Conservation (phyloP, 1,284 basidiomycete genomes). For the Bondarzewia mesenterica region DNA sequence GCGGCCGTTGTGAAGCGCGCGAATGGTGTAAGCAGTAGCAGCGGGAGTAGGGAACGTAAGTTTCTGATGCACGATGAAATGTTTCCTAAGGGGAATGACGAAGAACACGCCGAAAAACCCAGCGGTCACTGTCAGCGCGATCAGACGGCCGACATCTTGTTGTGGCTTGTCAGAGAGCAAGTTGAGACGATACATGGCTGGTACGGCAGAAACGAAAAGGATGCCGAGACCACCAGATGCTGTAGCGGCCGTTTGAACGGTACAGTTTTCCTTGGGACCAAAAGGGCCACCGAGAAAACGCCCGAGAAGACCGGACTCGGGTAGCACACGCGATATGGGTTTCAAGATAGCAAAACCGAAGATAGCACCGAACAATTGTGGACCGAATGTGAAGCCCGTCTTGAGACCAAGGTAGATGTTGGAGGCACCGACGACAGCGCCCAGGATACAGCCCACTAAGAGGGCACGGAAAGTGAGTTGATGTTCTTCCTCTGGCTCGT, state of each 20-base stretch:
- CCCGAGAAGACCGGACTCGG: conserved; percentile 35
- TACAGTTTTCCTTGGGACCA: conserved; percentile 64
- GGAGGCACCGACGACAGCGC: conserved; percentile 51
- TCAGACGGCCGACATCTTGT: conserved; percentile 45
- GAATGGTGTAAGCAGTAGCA: conserved; percentile 63
- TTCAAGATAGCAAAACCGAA: conserved; percentile 64
- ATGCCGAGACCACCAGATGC: conserved; percentile 52
- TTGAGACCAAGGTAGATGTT: conserved; percentile 67
- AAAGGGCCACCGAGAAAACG: conserved; percentile 51
- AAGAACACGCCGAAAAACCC: conserved; percentile 66
- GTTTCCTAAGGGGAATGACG: conserved; percentile 55
- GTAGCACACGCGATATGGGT: conserved; percentile 41
- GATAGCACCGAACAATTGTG: conserved; percentile 56
- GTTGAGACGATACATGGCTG: conserved; percentile 56
- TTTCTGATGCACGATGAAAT: conserved; percentile 63
- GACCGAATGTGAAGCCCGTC: conserved; percentile 62
- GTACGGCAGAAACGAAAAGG: conserved; percentile 57
- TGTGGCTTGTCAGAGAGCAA: conserved; percentile 38
- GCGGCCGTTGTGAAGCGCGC: conserved; percentile 48
- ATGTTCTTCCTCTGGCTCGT: conserved; percentile 40
- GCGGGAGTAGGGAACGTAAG: conserved; percentile 64
- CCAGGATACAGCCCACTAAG: conserved; percentile 52
- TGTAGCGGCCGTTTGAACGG: conserved; percentile 46
- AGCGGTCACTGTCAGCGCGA: conserved; percentile 47
- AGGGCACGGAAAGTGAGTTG: conserved; percentile 54